Evolutionary conservation across 495 filamentous ascomycete genomes (phyloP), one percentile per base, ranked within the genome.

Genomic region (Lophiostoma macrostomum): DNA sequence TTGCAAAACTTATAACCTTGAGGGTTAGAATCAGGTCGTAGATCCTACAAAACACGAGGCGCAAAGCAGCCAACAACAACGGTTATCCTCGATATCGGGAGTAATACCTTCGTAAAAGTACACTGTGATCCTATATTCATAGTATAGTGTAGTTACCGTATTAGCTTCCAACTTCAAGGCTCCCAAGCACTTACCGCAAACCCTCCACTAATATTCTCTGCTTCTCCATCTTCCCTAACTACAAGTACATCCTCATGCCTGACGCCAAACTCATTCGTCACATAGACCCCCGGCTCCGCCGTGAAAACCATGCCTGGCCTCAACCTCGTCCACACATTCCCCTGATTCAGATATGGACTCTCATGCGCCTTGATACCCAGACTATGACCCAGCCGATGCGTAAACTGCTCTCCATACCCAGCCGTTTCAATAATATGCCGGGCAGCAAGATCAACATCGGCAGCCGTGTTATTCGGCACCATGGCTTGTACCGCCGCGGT

Each of bases 311-410:
- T 82, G 0, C 78, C 77, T 1, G 69, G 65, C 34, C 67, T 69
- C 16, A 80, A 64, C 12, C 55, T 47, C 1, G 61, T 64, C 18
- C 54, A 49, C n/a, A 52, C 35, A 51, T 80, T 80, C 38, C 77
- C 76, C 46, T 80, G 72, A 53, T 80, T 77, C 36, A 82, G 62
- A 56, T 80, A 80, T 0, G 78, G 77, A 31, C 72, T 75, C 60
- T 79, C 78, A 56, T 80, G 76, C 4, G 75, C 76, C 66, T 80
- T 82, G 25, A 82, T 80, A 5, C 78, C 79, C 25, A 80, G 77
- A 5, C 78, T 74, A 42, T 82, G 79, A 6, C 78, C 77, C 2
- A 80, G 66, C 1, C 79, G 73, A 59, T 82, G 79, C n/a, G 76
- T 78, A 48, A 80, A 80, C 0, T 64, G 67, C 20, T 67, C 60